Conservation (phyloP, 2,329 filamentous ascomycete species). For the Colletotrichum acutatum region DNA sequence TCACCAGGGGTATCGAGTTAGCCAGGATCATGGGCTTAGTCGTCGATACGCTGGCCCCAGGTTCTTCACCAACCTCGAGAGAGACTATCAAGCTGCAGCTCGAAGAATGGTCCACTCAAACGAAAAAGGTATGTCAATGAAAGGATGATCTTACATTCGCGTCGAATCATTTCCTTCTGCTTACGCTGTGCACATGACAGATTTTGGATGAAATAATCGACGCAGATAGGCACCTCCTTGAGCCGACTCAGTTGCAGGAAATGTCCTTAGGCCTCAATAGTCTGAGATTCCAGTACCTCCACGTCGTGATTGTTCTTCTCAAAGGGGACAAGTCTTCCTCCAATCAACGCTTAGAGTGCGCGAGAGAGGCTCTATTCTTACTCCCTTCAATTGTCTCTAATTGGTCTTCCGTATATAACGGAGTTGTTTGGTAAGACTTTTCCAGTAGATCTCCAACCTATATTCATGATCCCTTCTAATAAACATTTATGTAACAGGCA, state of each 20-base stretch:
- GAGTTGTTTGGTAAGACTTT: constrained; percentile 9
- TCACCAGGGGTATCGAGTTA: neutral
- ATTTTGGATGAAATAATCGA: neutral
- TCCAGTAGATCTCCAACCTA: neutral
- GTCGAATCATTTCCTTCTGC: too few relatives aligned
- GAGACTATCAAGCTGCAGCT: neutral
- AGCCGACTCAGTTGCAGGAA: constrained; percentile 2
- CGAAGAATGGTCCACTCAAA: constrained; percentile 1
- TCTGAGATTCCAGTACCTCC: constrained; percentile 13
- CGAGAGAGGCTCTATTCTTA: constrained; percentile 6
- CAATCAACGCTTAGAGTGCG: neutral
- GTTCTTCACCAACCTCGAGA: neutral
- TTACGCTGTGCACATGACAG: neutral
- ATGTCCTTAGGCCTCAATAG: constrained; percentile 14
- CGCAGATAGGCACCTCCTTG: neutral
- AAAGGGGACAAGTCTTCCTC: neutral
- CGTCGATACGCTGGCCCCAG: neutral
- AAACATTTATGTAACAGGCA: neutral
- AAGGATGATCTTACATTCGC: too few relatives aligned
- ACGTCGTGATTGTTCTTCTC: constrained; percentile 17
- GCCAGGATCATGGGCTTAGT: constrained; percentile 2
- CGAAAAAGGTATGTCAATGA: neutral
- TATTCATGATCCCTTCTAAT: neutral
- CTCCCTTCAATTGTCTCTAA: constrained; percentile 13
- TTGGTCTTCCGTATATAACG: constrained; percentile 20